Evolutionary conservation across 2,329 filamentous ascomycete genomes (phyloP), one percentile per base, ranked within the genome.

Genomic region (Claviceps monticola): DNA sequence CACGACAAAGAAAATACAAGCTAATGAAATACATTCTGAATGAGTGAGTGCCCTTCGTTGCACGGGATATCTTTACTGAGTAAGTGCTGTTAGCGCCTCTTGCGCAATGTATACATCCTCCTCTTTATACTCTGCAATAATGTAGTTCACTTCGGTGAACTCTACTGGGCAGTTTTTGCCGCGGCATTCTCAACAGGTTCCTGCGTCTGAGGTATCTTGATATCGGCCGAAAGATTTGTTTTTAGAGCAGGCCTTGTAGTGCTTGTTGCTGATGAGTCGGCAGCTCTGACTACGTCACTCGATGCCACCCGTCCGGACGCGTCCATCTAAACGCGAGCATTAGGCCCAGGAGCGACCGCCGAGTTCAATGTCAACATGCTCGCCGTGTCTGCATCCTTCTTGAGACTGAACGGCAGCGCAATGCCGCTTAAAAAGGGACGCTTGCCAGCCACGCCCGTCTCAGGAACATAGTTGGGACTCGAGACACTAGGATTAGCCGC

Each of bases 381-480:
- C 1, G 82, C 82, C 17, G 80, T 84, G 4, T 79, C 76, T 2
- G 77, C 76, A 19, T 84, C 75, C 56, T 76, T 76, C 50, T 76
- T 75, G 14, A 90, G 64, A 52, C 78, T 84, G 61, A 90, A 90
- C 0, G 86, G 86, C 58, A 87, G 76, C 0, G 86, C 84, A 26
- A 88, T 78, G 0, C 84, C 82, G 19, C 79, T 80, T 5, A 85
- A 72, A 46, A 80, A 81, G 0, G 84, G 82, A 2, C 85, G 71
- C 60, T 83, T 84, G 5, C 78, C 78, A 0, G 74, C 72, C 3
- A 74, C 71, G 0, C 75, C 77, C 0, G 78, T 70, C 55, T 73
- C 66, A 45, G 75, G 66, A 0, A 64, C 59, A 48, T 69, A 69
- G 34, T 70, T 60, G 0, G 71, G 67, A 8, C 72, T 74, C 34